Conservation (phyloP, 2,329 filamentous ascomycete genomes). For the Emergomyces orientalis region DNA sequence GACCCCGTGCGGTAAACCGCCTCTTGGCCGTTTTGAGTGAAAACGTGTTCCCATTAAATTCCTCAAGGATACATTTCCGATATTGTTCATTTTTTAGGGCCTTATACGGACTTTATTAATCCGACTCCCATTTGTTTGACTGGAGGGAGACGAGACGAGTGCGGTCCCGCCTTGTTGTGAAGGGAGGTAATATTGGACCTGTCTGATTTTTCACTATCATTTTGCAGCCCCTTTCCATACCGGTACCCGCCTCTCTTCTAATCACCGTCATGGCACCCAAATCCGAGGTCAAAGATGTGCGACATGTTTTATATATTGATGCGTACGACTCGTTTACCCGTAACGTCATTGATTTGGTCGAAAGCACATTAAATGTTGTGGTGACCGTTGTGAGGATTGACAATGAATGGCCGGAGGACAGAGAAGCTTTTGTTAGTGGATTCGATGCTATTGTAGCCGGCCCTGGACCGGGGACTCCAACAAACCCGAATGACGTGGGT, state of each 20-base stretch:
- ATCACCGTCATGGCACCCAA: neutral
- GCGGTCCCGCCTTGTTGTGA: neutral
- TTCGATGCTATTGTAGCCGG: conserved; percentile 85
- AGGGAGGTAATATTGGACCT: neutral
- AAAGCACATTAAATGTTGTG: conserved; percentile 56
- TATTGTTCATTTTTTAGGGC: neutral
- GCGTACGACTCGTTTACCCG: conserved; percentile 96
- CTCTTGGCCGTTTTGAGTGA: neutral
- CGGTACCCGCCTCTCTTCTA: neutral
- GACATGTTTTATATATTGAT: conserved; percentile 71
- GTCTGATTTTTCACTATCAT: neutral
- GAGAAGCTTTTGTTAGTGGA: conserved; percentile 41
- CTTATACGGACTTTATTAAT: neutral
- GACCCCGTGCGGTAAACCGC: neutral
- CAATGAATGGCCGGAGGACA: conserved; percentile 33
- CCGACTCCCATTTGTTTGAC: neutral
- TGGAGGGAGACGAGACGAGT: neutral
- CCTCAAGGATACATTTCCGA: neutral
- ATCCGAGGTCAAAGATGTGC: neutral
- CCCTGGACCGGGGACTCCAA: conserved; percentile 77
- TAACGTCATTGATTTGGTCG: conserved; percentile 79
- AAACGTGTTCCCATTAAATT: neutral
- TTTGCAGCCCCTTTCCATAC: neutral
- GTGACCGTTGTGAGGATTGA: conserved; percentile 68
- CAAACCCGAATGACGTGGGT: conserved; percentile 64